Base-by-base conservation (phyloP, 129 eudicot species). In the Artemisia argyi region DNA sequence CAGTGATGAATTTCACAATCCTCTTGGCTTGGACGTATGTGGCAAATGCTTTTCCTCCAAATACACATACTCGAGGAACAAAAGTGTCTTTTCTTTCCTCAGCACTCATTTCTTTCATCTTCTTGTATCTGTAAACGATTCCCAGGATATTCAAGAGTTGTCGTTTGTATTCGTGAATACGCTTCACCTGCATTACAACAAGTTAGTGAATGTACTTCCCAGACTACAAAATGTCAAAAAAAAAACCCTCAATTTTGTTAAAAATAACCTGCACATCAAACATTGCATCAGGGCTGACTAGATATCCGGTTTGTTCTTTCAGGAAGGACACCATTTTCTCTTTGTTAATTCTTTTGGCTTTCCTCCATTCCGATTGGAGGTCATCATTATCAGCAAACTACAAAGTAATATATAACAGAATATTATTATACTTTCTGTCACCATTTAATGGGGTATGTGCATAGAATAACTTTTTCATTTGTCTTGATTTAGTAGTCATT, bases 11-110 rank as follows among this genome's bases (percentile, higher is more conserved):
- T 78, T 92, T 92, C 64, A 92, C 96, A 57, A 92, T 92, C 76
- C 98, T 87, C 85, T 92, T 92, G 60, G 96, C 98, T 82, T 89
- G 98, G 63, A 89, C 73, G 72, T 92, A 92, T 9, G 98, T 92
- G 22, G 96, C 89, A 83, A 92, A 92, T 67, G 98, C 98, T 85
- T 89, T 92, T 60, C 98, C 98, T 50, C 98, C 98, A 84, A 92
- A 92, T 65, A 92, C 83, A 83, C 98, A 92, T n/a, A 85, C 98
- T 56, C 96, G 82, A 47, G 98, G 98, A 57, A 80, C 96, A 76
- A 72, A 87, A 62, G 78, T 89, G 4, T 66, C 81, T 66, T 76
- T 85, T 83, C 92, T 87, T 78, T 89, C 95, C 42, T 83, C 87
- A 55, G 83, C 68, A 60, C 76, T 85, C 92, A 92, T 85, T 82